Base-by-base conservation (phyloP, 176 grass and related monocot species). In the Triticum monococcum region DNA sequence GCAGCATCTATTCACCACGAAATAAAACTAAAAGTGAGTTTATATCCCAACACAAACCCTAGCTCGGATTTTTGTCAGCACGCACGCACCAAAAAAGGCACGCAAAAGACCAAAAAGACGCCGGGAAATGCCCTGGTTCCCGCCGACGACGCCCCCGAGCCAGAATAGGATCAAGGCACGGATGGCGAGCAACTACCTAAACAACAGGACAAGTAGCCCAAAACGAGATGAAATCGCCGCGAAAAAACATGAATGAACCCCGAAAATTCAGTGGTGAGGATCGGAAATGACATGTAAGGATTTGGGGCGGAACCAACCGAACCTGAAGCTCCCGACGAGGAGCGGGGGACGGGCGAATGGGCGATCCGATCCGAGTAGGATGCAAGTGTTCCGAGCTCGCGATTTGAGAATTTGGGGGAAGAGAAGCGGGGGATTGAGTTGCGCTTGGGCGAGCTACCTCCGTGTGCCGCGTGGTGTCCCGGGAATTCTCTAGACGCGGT, bases 281-380 rank as follows among this genome's bases (percentile, higher is more conserved):
- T 32, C 56, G 23, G 2, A 59, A 59, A 22, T 59, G 7, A 22
- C 17, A 22, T 17, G 13, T 30, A 31, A 24, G 79, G 17, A 12
- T 20, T 8, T 46, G 61, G 16, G 28, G 60, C 64, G 83, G 3
- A 78, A 65, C 61, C 20, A 25, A 7, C 31, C 28, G 30, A 35
- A 77, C 83, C 73, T 77, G 83, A 11, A 40, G 3, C 30, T 17
- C 14, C 60, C 35, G 25, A 30, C 20, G 82, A 23, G 38, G 54
- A 20, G 36, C 52, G 37, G 7, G 17, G 2, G 71, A 57, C 20
- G 82, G 25, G 57, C 37, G 16, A 41, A 14, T 16, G 56, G 3
- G 40, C 60, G 75, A 56, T 79, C 84, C 12, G 74, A 79, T 68
- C 10, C 43, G 45, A 78, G 83, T 9, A 54, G 22, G 30, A 18